Evolutionary conservation across 805 yeast genomes (phyloP), one percentile per base, ranked within the genome.

Genomic region (Myxozyma geophila): DNA sequence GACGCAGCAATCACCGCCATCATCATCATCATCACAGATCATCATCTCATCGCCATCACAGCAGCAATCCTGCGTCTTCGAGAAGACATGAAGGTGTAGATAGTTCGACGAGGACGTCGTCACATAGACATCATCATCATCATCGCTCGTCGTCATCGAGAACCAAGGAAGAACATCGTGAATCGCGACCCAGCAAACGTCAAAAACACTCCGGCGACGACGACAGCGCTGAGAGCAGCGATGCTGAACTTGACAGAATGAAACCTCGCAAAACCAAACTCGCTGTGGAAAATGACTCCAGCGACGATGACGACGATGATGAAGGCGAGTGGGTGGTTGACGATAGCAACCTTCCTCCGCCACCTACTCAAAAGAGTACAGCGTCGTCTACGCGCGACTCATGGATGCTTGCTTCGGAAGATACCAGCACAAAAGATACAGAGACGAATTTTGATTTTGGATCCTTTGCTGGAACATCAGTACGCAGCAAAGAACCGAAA

Each of bases 361-460:
- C 58, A 17, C 51, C 43, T 21, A 5, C 43, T 6, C 1, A 13
- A 9, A 2, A n/a, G 21, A 19, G 7, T n/a, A n/a, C 15, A 35
- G 12, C 37, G 17, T 15, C 40, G 1, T 28, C 58, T 28, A 19
- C 19, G 9, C 51, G 67, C 17, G 67, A 64, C 17, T 44, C 57
- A 36, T 64, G 67, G 67, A 64, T 64, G 67, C 13, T 53, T n/a
- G 54, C 40, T 17, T 39, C 43, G 3, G 54, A 36, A 10, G 21
- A n/a, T 7, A 13, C 10, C 9, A 44, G 12, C 7, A 10, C 15
- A 6, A 9, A 51, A 51, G 44, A 35, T 35, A 35, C 7, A 7
- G 53, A 19, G 13, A n/a, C 51, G 37, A 60, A 33, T 7, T 60
- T 59, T 41, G 67, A 64, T 90, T 64, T 64, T 47, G 54, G 54